These are phyloP conservation scores for Mayamaea pseudoterrestris DNA, from an alignment of 108 stramenopile species.

Conservation along the genomic window DNA sequence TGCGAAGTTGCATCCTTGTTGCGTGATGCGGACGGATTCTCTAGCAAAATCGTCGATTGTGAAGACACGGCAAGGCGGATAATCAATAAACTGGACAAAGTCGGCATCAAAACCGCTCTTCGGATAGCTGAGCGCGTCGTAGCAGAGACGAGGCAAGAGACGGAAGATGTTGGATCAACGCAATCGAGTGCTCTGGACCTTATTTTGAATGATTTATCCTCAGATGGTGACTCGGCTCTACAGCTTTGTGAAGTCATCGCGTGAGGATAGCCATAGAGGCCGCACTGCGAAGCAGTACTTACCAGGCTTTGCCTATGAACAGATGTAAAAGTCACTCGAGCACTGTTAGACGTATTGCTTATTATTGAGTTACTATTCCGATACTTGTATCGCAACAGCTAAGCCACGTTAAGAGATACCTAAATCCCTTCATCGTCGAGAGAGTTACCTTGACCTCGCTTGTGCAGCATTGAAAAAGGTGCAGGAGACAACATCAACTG, in stretches of 20 bases:
- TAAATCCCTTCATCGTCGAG: too few species aligned
- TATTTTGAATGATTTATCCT: slow-evolving; percentile 42
- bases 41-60: slow-evolving; percentile 14
- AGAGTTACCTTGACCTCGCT: too few species aligned
- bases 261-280: too few species aligned
- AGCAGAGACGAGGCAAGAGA: slow-evolving; percentile 14
- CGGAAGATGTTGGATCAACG: slow-evolving; percentile 3
- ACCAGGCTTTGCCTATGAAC: too few species aligned
- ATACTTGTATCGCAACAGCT: too few species aligned
- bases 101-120: slow-evolving; percentile 59
- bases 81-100: slow-evolving; percentile 24
- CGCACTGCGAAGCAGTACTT: too few species aligned
- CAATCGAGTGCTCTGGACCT: slow-evolving; percentile 24
- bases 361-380: too few species aligned
- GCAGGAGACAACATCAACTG: too few species aligned
- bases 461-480: too few species aligned
- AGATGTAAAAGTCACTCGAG: too few species aligned
- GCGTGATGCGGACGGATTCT: slow-evolving; percentile 20
- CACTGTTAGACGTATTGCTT: too few species aligned
- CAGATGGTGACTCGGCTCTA: slow-evolving; percentile 31
- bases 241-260: slow-evolving; percentile 25
- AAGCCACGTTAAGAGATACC: too few species aligned
- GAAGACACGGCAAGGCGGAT: slow-evolving; percentile 33
- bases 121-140: slow-evolving; percentile 51
- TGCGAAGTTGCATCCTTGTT: slow-evolving; percentile 35